Base-by-base conservation (phyloP, 495 filamentous ascomycete species). In the Neurospora africana region DNA sequence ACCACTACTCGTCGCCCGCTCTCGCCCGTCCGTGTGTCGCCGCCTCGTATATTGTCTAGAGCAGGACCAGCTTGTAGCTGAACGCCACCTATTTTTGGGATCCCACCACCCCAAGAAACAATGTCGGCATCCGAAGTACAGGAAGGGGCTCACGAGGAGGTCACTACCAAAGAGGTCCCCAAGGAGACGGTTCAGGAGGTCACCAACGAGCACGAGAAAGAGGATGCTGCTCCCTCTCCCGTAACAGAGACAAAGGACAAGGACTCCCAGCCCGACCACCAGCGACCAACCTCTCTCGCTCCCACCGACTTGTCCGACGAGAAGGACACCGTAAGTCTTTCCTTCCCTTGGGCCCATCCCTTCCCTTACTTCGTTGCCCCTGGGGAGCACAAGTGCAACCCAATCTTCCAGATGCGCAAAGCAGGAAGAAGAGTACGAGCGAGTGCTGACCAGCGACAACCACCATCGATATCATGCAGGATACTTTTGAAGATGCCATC, bases 401-500 rank as follows among this genome's bases (percentile, higher is more conserved):
- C 53, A 58, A 27, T 1, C 44, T 53, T 23, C 44, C 44, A 53
- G 1, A 53, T 53, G 44, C 21, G 21, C 44, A 27, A 53, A 27
- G 44, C 21, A 53, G 23, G 9, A 53, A 23, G n/a, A 53, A 15
- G 5, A 35, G 5, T 11, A 30, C 72, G 41, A 40, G 15, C 23
- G 15, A 19, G 39, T 71, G 69, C 76, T 77, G 72, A 77, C 39
- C 39, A 70, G 68, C 15, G 40, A 39, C 36, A 9, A 37, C 69
- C 58, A 33, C 40, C n/a, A 11, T 47, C 53, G n/a, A n/a, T n/a
- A 35, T 19, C 15, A 65, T 74, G 67, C 80, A 93, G 91, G 92
- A 94, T 72, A 88, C 89, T 27, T 94, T 93, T 71, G 91, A 93
- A 78, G 91, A 95, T 82, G 91, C 91, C 72, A 83, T 87, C 75